Percentiles rank a stretch among this genome's conserved stretches.
Evolutionary conservation across 2,329 filamentous ascomycete species (phyloP).

Genomic region (Spiromastix sp.): DNA sequence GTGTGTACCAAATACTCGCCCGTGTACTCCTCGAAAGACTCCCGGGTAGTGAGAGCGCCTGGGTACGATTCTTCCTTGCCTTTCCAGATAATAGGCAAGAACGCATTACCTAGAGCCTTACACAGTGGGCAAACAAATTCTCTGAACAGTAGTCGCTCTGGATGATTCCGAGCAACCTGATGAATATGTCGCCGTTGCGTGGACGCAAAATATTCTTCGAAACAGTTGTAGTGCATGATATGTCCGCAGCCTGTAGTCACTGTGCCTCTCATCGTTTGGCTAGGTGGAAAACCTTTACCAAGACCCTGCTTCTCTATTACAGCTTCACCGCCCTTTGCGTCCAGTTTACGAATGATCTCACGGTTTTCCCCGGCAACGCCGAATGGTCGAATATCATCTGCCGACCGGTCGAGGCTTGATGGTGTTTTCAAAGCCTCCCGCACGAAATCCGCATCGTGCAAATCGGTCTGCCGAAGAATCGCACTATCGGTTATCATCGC

Average conservation of each 20-base stretch:
- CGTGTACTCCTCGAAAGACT: constrained; percentile 60
- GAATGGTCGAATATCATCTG: constrained; percentile 75
- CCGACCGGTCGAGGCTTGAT: constrained; percentile 70
- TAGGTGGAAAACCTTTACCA: constrained; percentile 75
- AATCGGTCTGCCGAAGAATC: constrained; percentile 76
- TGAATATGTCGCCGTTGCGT: constrained; percentile 75
- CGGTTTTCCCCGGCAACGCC: constrained; percentile 84
- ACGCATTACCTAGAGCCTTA: constrained; percentile 91
- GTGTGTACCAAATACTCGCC: constrained; percentile 44
- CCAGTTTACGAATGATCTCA: constrained; percentile 63
- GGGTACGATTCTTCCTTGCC: constrained; percentile 77
- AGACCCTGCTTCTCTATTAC: constrained; percentile 68
- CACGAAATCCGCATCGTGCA: constrained; percentile 72
- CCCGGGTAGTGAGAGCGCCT: constrained; percentile 53
- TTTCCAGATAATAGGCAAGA: constrained; percentile 92
- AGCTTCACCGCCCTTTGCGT: constrained; percentile 60
- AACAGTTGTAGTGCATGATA: constrained; percentile 97
- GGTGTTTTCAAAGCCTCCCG: constrained; percentile 73
- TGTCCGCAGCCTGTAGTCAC: constrained; percentile 90
- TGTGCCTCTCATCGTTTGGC: constrained; percentile 58
- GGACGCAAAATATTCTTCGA: constrained; percentile 80
- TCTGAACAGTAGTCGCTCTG: constrained; percentile 65
- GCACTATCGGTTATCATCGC: constrained; percentile 77
- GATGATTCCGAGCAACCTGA: constrained; percentile 90
- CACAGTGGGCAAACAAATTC: constrained; percentile 96